These are phyloP conservation scores for Triticum monococcum DNA, from an alignment of 176 grass and related monocot species.

Conservation along the genomic window DNA sequence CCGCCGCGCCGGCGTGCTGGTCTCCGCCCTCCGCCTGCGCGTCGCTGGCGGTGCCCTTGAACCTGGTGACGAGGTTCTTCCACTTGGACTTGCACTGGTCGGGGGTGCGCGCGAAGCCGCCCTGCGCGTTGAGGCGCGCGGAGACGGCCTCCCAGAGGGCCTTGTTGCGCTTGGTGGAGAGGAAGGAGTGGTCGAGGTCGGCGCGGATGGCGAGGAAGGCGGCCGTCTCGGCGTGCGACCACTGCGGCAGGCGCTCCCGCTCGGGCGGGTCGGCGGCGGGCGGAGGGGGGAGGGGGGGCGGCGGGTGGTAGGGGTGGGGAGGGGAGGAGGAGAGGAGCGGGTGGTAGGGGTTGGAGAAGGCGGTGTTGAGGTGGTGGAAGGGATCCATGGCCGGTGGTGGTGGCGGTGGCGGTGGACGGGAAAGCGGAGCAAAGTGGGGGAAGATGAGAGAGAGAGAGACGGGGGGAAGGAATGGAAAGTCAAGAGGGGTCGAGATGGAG, in stretches of 20 bases:
- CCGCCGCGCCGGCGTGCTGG: neutral
- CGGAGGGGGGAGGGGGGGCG: neutral
- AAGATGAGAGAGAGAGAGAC: neutral
- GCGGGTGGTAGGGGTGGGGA: conserved; percentile 2
- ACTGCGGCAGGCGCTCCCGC: conserved; percentile 84
- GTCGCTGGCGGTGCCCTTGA: conserved; percentile 58
- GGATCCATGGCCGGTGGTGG: conserved; percentile 55
- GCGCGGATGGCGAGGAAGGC: conserved; percentile 78
- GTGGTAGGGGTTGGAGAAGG: conserved; percentile 64
- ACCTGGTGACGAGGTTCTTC: conserved; percentile 96
- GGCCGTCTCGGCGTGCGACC: conserved; percentile 76
- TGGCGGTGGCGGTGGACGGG: conserved; percentile 4
- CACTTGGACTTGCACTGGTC: conserved; percentile 99
- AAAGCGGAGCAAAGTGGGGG: conserved; percentile 3
- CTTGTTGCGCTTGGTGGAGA: conserved; percentile 97
- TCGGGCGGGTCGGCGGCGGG: conserved; percentile 14
- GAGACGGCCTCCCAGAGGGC: conserved; percentile 85
- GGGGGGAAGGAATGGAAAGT: conserved; percentile 8
- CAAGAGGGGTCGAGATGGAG: conserved; percentile 1
- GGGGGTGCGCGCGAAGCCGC: conserved; percentile 62
- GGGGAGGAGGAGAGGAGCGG: conserved; percentile 41
- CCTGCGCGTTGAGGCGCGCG: conserved; percentile 48
- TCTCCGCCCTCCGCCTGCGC: neutral
- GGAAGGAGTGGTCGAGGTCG: conserved; percentile 75
- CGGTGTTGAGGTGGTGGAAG: conserved; percentile 67